Conservation (phyloP, 192 early-diverging fungal genomes). For the Paraglomus brasilianum region DNA sequence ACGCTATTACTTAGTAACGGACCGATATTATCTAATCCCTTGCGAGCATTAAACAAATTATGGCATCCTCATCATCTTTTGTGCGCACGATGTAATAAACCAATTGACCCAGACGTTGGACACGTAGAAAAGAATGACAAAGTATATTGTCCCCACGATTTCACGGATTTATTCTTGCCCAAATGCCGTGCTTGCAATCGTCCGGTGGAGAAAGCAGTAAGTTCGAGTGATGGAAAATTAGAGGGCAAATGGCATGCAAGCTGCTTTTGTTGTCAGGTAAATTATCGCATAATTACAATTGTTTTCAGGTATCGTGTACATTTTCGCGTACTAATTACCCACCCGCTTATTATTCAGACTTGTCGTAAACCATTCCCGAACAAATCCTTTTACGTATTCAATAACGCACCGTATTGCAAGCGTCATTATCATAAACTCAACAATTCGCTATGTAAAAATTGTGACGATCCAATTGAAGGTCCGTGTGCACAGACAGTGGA, state of each 20-base stretch:
- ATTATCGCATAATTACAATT: neutral
- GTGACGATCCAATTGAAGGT: constrained; percentile 83
- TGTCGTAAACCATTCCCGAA: constrained; percentile 72
- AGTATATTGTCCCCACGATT: constrained; percentile 71
- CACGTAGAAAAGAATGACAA: constrained; percentile 61
- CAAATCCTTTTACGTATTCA: constrained; percentile 87
- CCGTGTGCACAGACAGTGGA: constrained; percentile 87
- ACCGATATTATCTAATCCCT: constrained; percentile 36
- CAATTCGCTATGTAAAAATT: constrained; percentile 78
- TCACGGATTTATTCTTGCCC: constrained; percentile 61
- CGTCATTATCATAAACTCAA: constrained; percentile 87
- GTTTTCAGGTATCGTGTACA: neutral
- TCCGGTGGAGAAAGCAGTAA: constrained; percentile 68
- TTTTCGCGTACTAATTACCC: neutral
- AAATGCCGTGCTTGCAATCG: constrained; percentile 63
- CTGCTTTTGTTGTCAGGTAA: constrained; percentile 69
- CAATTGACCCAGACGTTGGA: constrained; percentile 52
- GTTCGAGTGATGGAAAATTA: constrained; percentile 67
- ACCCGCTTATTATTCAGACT: constrained; percentile 34
- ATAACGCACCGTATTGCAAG: constrained; percentile 79
- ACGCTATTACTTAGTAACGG: constrained; percentile 34
- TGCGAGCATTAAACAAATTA: constrained; percentile 64
- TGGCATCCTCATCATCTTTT: constrained; percentile 66
- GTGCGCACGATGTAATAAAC: constrained; percentile 65
- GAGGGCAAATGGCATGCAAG: constrained; percentile 69